Evolutionary conservation across 495 filamentous ascomycete species (phyloP).

Genomic region (Tuber microsphaerosporum): DNA sequence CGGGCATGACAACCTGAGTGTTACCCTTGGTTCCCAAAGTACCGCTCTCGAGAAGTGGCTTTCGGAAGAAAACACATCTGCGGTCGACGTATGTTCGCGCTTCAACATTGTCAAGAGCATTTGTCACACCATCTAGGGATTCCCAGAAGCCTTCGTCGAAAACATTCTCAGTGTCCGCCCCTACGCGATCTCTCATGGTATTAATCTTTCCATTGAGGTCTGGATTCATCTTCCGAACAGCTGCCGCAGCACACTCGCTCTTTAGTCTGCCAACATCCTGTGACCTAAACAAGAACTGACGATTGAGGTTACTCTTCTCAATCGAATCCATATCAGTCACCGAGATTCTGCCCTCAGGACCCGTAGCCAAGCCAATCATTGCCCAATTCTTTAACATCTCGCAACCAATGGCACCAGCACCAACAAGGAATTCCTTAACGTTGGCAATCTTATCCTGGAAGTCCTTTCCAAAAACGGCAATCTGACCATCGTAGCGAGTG

Average conservation of each 20-base stretch:
- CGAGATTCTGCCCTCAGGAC: constrained; percentile 76
- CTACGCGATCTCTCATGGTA: constrained; percentile 79
- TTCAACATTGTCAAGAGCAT: constrained; percentile 96
- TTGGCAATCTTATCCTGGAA: constrained; percentile 91
- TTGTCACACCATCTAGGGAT: constrained; percentile 83
- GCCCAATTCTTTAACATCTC: constrained; percentile 99
- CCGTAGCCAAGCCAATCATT: constrained; percentile 90
- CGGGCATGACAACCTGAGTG: constrained; percentile 86
- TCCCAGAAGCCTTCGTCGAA: constrained; percentile 96
- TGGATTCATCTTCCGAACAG: constrained; percentile 90
- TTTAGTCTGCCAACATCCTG: constrained; percentile 95
- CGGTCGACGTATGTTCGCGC: constrained; percentile 96
- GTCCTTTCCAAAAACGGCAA: constrained; percentile 89
- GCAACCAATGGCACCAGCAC: constrained; percentile 94
- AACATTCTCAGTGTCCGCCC: constrained; percentile 83
- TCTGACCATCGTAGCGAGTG: constrained; percentile 89
- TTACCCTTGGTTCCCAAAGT: constrained; percentile 98
- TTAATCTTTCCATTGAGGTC: constrained; percentile 79
- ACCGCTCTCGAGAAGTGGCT: constrained; percentile 91
- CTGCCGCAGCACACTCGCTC: constrained; percentile 87
- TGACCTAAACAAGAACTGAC: constrained; percentile 91
- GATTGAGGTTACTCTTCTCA: constrained; percentile 97
- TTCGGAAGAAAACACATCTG: constrained; percentile 96
- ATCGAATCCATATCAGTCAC: constrained; percentile 98
- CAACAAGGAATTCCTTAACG: constrained; percentile 84